Evolutionary conservation across 2,329 filamentous ascomycete genomes (phyloP), one percentile per base, ranked within the genome.

Genomic region (Thielaviopsis ethacetica): DNA sequence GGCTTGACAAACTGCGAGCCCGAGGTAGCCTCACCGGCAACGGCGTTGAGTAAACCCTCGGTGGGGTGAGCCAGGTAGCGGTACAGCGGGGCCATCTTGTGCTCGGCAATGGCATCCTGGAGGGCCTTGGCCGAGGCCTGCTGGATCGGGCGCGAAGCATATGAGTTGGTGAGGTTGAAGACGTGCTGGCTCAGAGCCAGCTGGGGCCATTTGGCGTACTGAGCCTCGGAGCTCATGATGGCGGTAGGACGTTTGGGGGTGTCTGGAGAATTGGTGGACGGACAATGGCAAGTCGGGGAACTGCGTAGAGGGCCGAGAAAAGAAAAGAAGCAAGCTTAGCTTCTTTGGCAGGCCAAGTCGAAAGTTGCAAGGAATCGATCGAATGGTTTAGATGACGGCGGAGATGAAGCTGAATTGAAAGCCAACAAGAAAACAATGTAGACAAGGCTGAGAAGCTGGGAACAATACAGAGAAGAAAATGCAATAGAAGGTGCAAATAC

Each of bases 21-120:
- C 61, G 69, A 67, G 7, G 56, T 30, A 27, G 56, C 52, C 27
- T 57, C 56, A 64, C 73, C 78, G 63, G 87, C 87, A 49, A 83
- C 73, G 58, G 76, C 75, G 70, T 95, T 95, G 69, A 95, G 75
- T 63, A 93, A 84, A 62, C 90, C 90, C 62, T 93, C 86, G 62
- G 81, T 77, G 6, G 88, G 88, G 68, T 93, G 87, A 63, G 88
- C 86, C 56, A 94, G 80, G 71, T 91, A 87, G 68, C 85, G 83
- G 75, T 93, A 94, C 63, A 94, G 81, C 27, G 88, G 87, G 19
- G 88, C 88, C 86, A 93, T 93, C 75, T 90, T 88, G 71, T 91
- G 79, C 72, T 89, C 81, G 66, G 76, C 74, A 71, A 94, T 91
- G 71, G 85, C 87, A 79, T 91, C 84, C 76, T 91, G 85, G 61